These are phyloP conservation scores for Starmerella cellae DNA, from an alignment of 805 yeast genomes.

Conservation along the genomic window DNA sequence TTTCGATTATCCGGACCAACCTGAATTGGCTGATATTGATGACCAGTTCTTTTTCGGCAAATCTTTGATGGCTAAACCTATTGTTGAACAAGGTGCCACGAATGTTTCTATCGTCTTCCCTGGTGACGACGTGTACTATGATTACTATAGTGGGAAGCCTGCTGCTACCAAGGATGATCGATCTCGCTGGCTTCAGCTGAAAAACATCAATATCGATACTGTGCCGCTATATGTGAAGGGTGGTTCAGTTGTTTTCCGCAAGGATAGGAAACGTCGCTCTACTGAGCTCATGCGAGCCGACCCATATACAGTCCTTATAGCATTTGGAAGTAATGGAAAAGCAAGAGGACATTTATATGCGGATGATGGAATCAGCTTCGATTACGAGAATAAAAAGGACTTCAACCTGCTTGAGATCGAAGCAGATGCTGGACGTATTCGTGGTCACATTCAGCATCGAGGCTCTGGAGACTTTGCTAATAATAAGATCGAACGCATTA, in stretches of 20 bases:
- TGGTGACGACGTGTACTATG: slow-evolving; percentile 26
- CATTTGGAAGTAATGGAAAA: slow-evolving; percentile 34
- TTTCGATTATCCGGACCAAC: slow-evolving; percentile 26
- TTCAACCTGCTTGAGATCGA: slow-evolving; percentile 34
- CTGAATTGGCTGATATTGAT: slow-evolving; percentile 45
- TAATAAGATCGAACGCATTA: slow-evolving; percentile 20
- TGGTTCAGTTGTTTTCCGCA: slow-evolving; percentile 59
- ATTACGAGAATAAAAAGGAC: slow-evolving; percentile 37
- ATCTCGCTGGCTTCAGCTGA: slow-evolving; percentile 17
- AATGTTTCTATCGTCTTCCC: slow-evolving; percentile 40
- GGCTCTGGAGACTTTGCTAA: slow-evolving; percentile 9
- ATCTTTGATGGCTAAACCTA: slow-evolving; percentile 63
- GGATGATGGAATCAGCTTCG: slow-evolving; percentile 75
- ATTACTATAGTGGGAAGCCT: slow-evolving; percentile 23
- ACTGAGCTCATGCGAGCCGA: slow-evolving; percentile 60
- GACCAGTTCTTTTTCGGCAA: slow-evolving; percentile 73
- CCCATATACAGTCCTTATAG: slow-evolving; percentile 65
- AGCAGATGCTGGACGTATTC: slow-evolving; percentile 21
- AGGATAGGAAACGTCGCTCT: slow-evolving; percentile 68
- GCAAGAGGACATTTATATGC: slow-evolving; percentile 54
- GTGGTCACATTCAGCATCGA: slow-evolving; percentile 9
- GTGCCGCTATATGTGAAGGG: slow-evolving; percentile 66
- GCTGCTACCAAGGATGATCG: slow-evolving; percentile 1
- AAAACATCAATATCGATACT: slow-evolving; percentile 37
- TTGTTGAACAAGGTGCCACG: slow-evolving; percentile 41